Percentiles rank a stretch among this genome's conserved stretches.
Conservation (phyloP, 257 asterid species). For the Fraxinus cuspidata region DNA sequence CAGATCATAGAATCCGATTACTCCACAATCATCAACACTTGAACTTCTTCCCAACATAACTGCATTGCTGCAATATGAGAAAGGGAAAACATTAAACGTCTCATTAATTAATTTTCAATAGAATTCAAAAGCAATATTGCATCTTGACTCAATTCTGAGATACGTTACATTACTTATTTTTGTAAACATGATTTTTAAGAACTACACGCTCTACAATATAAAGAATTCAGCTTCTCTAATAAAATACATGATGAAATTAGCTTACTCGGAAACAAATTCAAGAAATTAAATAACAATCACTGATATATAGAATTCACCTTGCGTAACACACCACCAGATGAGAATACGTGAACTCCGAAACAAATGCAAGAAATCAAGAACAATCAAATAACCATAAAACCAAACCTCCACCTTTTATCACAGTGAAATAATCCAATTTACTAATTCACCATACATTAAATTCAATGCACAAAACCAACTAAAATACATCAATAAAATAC, state of each 20-base stretch:
- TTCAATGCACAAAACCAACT: constrained; percentile 6
- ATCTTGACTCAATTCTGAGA: neutral
- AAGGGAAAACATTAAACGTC: constrained; percentile 14
- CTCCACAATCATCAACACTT: constrained; percentile 23
- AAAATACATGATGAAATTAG: neutral
- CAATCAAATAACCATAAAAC: neutral
- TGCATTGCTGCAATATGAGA: constrained; percentile 18
- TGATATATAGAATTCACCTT: neutral
- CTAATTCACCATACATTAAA: constrained; percentile 29
- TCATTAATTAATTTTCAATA: neutral
- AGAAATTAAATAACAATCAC: no score
- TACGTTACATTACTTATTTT: neutral
- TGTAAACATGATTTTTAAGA: neutral
- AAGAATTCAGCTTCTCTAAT: neutral
- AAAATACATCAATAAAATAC: constrained; percentile 10
- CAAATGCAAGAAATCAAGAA: neutral
- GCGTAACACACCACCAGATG: neutral
- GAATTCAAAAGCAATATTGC: neutral
- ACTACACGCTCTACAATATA: neutral
- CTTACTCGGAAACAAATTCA: constrained; percentile 2
- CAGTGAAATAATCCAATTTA: constrained; percentile 17
- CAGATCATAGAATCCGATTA: neutral
- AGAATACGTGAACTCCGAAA: neutral
- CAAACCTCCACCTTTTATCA: constrained; percentile 14
- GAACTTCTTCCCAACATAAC: constrained; percentile 7